phyloP scores from a whole-genome alignment of 2,329 filamentous ascomycete genomes.

The Monosporascus sp. region DNA sequence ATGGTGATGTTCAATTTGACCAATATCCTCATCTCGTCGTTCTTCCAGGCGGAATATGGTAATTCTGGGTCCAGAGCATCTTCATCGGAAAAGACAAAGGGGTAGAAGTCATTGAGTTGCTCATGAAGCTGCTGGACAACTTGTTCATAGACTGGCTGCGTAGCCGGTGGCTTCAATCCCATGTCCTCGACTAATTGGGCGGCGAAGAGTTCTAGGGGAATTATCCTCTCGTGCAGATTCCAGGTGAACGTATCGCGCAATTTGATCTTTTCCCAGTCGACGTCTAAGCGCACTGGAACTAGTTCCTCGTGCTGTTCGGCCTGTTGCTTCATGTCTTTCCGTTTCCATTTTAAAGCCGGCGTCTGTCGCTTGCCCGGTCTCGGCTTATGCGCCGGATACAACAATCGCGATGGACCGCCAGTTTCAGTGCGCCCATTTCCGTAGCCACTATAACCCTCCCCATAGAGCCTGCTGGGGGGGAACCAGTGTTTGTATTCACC shows the following conservation, averaged over 20 bases:
- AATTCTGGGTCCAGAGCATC: slow-evolving; percentile 84
- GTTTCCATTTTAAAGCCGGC: slow-evolving; percentile 64
- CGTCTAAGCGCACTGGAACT: slow-evolving; percentile 84
- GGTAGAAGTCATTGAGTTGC: slow-evolving; percentile 89
- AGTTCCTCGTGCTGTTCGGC: slow-evolving; percentile 88
- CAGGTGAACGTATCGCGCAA: slow-evolving; percentile 96
- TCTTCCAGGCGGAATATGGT: slow-evolving; percentile 92
- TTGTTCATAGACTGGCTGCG: slow-evolving; percentile 57
- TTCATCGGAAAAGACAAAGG: slow-evolving; percentile 83
- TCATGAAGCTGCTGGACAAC: slow-evolving; percentile 70
- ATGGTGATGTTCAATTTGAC: slow-evolving; percentile 98
- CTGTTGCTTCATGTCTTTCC: slow-evolving; percentile 78
- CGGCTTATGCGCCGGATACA: slow-evolving; percentile 75
- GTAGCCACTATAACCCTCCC: slow-evolving; percentile 78
- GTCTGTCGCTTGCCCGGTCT: slow-evolving; percentile 73
- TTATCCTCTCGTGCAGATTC: slow-evolving; percentile 89
- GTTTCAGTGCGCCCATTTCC: slow-evolving; percentile 80
- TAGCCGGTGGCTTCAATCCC: slow-evolving; percentile 66
- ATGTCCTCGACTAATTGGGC: slow-evolving; percentile 89
- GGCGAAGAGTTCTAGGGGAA: slow-evolving; percentile 76
- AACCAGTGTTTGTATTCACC: slow-evolving; percentile 51
- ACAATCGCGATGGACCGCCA: slow-evolving; percentile 59
- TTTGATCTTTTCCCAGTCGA: slow-evolving; percentile 93
- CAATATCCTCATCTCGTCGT: slow-evolving; percentile 96
- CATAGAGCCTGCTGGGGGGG: slow-evolving; percentile 54